Base-by-base conservation (phyloP, 371 early-diverging fungal genomes). In the Blakeslea trispora region DNA sequence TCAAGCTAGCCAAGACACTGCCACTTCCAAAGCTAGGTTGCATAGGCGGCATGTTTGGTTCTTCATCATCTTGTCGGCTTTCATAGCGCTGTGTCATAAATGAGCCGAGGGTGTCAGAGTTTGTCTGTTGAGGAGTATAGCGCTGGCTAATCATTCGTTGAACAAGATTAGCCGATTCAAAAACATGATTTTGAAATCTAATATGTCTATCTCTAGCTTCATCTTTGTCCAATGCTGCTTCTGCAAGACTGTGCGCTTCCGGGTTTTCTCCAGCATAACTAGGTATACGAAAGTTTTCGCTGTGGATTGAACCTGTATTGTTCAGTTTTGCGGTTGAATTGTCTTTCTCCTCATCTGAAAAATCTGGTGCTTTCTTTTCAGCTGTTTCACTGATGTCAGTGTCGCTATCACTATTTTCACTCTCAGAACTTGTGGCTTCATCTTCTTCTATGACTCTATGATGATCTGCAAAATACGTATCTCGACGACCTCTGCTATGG, bases 161-260 rank as follows among this genome's bases (percentile, higher is more conserved):
- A 11, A 78, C 79, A 23, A 78, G 55, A 17, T 71, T 71, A 0
- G 75, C 79, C 0, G 75, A 72, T 64, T 75, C 73, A 17, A 62
- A 61, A 31, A 78, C 73, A 46, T 78, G 79, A 32, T 78, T 70
- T 34, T 70, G 79, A 51, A 75, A 78, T 1, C 71, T 57, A 18
- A 75, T 68, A 66, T 78, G 79, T n/a, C 79, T 55, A 41, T 72
- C 73, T 55, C 66, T 62, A 17, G 71, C 71, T 22, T 75, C 75
- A 6, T 57, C 66, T 31, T 78, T 63, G 22, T 73, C 73, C 54
- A 78, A 46, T 2, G 66, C 79, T 1, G 79, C 79, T 46, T 72
- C 75, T n/a, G 71, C 67, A 0, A 78, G 55, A 0, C 71, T 65
- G 37, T 69, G 59, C 2, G 69, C 63, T 13, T 66, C 37, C 1